Evolutionary conservation across 345 rosid genomes (phyloP).

Genomic region (Pistacia vera): DNA sequence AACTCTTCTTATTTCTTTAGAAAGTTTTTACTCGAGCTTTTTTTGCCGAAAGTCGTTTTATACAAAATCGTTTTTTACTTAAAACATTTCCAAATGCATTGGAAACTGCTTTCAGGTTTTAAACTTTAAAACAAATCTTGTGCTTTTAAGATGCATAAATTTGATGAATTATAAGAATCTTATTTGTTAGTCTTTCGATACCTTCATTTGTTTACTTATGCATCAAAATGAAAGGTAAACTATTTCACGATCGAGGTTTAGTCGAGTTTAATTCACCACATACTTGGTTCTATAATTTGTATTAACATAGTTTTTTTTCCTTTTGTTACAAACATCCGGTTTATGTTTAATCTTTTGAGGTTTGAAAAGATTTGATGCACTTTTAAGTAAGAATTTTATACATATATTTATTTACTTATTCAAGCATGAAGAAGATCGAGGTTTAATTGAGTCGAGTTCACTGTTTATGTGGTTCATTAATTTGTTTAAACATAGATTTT

Average conservation of each 20-base stretch:
- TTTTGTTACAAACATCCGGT: background rate
- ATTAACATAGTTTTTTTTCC: background rate
- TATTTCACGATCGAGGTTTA: background rate
- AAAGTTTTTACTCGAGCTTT: no score
- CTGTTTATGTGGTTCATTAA: no score
- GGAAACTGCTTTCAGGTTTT: background rate
- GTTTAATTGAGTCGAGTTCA: no score
- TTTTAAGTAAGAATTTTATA: no score
- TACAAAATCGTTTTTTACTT: no score
- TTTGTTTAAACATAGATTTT: background rate
- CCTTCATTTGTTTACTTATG: background rate
- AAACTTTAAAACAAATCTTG: background rate
- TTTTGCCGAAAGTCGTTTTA: no score
- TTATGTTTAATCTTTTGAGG: no score
- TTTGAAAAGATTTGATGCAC: no score
- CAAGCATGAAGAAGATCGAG: no score
- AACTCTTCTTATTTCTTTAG: no score
- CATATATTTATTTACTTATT: no score
- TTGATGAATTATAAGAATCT: background rate
- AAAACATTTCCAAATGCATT: no score
- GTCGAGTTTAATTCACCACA: background rate
- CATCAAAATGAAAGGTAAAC: background rate
- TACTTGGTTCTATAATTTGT: background rate
- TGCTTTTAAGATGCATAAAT: conserved; percentile 1
- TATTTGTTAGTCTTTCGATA: background rate